Evolutionary conservation across 2,329 filamentous ascomycete genomes (phyloP).

Genomic region (Stemphylium lycopersici): DNA sequence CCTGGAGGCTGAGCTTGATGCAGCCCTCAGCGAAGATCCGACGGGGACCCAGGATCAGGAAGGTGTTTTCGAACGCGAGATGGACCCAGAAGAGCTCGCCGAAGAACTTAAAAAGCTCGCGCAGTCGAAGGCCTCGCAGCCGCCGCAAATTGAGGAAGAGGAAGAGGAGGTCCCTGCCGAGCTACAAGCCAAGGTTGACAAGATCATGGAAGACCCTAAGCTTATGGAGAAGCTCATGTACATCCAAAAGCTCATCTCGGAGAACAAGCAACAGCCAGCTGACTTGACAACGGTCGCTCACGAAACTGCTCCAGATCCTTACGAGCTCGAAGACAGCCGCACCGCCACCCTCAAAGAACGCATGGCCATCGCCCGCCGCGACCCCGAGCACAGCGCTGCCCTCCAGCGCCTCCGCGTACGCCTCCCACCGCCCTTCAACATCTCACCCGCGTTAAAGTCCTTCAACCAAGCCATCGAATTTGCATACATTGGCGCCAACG

Average conservation of each 20-base stretch:
- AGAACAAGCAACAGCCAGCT: slow-evolving; percentile 16
- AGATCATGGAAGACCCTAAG: slow-evolving; percentile 43
- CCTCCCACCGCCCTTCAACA: slow-evolving; percentile 41
- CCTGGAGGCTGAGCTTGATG: slow-evolving; percentile 32
- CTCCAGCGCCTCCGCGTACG: slow-evolving; percentile 34
- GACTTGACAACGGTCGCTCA: slow-evolving; percentile 26
- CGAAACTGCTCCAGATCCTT: slow-evolving; percentile 39
- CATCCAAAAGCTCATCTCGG: slow-evolving; percentile 34
- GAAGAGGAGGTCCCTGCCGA: slow-evolving; percentile 35
- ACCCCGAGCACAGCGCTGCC: slow-evolving; percentile 40
- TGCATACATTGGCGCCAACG: slow-evolving; percentile 46
- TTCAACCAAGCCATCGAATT: slow-evolving; percentile 46
- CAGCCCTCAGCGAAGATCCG: slow-evolving; percentile 27
- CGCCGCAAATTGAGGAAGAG: slow-evolving; percentile 13
- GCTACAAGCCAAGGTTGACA: slow-evolving; percentile 42
- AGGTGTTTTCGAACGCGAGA: slow-evolving; percentile 24
- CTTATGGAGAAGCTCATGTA: slow-evolving; percentile 42
- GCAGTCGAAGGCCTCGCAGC: slow-evolving; percentile 9
- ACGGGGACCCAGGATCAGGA: slow-evolving; percentile 13
- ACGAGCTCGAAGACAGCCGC: slow-evolving; percentile 29
- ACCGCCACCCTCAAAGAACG: slow-evolving; percentile 33
- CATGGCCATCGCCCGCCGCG: slow-evolving; percentile 30
- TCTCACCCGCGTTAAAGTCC: slow-evolving; percentile 37
- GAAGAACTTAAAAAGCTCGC: slow-evolving; percentile 31
- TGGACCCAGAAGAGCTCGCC: slow-evolving; percentile 30